Evolutionary conservation across 768 basidiomycete genomes (phyloP), one percentile per base, ranked within the genome.

Genomic region (Cubamyces sp.): DNA sequence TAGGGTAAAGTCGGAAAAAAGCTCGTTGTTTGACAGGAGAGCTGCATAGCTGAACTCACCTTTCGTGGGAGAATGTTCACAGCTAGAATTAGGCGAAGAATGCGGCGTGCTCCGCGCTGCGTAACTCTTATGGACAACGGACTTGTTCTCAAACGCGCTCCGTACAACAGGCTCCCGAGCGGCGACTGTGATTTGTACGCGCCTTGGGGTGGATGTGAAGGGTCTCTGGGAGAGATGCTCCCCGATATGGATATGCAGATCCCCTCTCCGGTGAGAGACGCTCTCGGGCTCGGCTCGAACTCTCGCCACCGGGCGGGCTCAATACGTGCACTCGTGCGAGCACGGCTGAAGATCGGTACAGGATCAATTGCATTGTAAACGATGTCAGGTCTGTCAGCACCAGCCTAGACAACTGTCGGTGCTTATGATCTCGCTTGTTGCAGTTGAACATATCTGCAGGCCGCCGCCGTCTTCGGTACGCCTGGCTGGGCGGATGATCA

Each of bases 211-310:
- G 34, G 9, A 34, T 34, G 34, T 34, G 34, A 34, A 34, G 34
- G 34, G 34, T 6, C 9, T 34, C 34, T 34, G 34, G 34, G 34
- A 34, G 34, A 34, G 34, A 28, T 26, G 15, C 23, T 49, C 3
- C 23, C 48, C 26, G 48, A 43, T 51, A 15, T 19, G 41, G 57
- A 16, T 5, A 43, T 59, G 57, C 49, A 42, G 57, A 59, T 59
- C 57, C 57, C 23, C 41, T 21, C 19, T 37, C 28, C 41, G 19
- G 57, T 41, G 49, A 51, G 49, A 37, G 57, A 59, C 57, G 49
- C 57, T 21, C 57, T 59, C 23, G 41, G 8, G 15, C 57, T 51
- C 50, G 49, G 57, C 57, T 9, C 23, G 41, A 59, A 58, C 57
- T 58, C 39, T 58, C 57, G 48, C 57, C 47, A 58, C 57, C 23